Evolutionary conservation across 2,329 filamentous ascomycete genomes (phyloP).

Genomic region (Tolypocladium album): DNA sequence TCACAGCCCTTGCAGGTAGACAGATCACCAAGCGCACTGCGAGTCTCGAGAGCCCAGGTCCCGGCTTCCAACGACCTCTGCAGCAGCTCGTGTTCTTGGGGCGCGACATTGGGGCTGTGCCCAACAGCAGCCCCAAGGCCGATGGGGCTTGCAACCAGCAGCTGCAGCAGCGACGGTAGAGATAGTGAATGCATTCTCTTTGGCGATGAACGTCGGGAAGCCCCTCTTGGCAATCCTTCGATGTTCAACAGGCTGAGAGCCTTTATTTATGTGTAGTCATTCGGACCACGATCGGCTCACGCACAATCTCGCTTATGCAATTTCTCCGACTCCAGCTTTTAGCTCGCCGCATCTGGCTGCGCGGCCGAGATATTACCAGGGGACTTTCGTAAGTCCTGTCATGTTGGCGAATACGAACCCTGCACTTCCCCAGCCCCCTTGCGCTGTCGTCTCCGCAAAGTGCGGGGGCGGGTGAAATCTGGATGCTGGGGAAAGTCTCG

Average conservation of each 20-base stretch:
- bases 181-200: background rate
- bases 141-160: background rate
- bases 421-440: background rate
- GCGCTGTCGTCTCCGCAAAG: background rate
- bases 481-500: background rate
- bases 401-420: background rate
- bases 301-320: background rate
- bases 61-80: background rate
- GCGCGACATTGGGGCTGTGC: background rate
- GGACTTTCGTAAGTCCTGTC: background rate
- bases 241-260: background rate
- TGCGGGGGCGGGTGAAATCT: background rate
- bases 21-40: background rate
- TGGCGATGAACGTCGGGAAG: background rate
- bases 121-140: background rate
- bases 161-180: background rate
- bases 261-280: background rate
- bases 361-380: background rate
- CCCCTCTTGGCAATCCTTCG: background rate
- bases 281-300: background rate
- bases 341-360: background rate
- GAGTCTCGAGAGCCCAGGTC: background rate
- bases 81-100: background rate
- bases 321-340: background rate
- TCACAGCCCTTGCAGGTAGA: slow-evolving; percentile 14